Evolutionary conservation across 495 filamentous ascomycete species (phyloP).

Genomic region (Halenospora varia): DNA sequence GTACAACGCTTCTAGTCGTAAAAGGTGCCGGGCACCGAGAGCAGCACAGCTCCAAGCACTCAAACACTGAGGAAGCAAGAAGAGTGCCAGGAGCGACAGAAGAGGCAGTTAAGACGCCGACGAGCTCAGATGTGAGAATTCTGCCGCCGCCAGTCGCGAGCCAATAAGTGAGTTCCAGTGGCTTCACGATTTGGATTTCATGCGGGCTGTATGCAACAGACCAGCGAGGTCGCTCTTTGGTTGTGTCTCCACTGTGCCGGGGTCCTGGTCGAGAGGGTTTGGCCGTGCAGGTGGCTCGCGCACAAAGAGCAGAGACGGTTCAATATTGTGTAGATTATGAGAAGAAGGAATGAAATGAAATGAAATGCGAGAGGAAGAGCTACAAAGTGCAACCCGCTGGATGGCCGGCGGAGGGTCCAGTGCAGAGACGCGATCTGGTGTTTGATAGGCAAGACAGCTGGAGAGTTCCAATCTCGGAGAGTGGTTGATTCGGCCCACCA

Average conservation of each 20-base stretch:
- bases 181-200: neutral
- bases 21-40: constrained; percentile 14
- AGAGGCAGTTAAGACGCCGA: constrained; percentile 6
- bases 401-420: neutral
- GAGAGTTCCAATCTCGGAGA: neutral
- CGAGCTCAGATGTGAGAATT: neutral
- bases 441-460: neutral
- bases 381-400: neutral
- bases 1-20: constrained; percentile 12
- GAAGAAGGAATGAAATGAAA: neutral
- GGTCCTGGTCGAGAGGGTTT: neutral
- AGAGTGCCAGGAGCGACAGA: constrained; percentile 7
- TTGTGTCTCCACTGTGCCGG: neutral
- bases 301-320: neutral
- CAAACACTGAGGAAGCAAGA: constrained; percentile 12
- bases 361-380: neutral
- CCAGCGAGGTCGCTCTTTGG: neutral
- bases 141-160: neutral
- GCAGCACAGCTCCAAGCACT: constrained; percentile 17
- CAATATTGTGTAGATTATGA: neutral
- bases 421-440: neutral
- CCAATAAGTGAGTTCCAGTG: neutral
- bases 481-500: too few relatives aligned
- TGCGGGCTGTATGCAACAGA: constrained; percentile 1
- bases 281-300: neutral